phyloP scores from a whole-genome alignment of 1,284 basidiomycete genomes.

The Malassezia restricta region DNA sequence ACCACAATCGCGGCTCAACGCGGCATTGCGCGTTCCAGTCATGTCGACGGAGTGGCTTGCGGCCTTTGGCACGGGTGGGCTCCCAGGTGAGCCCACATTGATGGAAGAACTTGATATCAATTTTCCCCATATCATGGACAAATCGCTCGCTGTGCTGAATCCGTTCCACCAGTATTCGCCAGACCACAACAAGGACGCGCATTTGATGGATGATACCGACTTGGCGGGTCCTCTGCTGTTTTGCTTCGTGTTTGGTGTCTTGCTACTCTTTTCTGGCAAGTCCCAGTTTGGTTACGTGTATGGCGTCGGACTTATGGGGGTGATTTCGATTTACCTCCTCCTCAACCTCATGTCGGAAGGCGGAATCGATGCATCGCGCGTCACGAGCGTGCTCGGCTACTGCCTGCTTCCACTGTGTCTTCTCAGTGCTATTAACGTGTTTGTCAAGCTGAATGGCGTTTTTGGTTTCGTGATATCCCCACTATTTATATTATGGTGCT shows the following conservation, averaged over 20 bases:
- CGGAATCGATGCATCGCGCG: conserved; percentile 90
- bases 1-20: too few relatives aligned
- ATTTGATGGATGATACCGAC: conserved; percentile 99
- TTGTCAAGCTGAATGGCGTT: conserved; percentile 74
- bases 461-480: conserved; percentile 39
- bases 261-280: conserved; percentile 64
- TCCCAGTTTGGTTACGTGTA: conserved; percentile 99
- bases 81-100: conserved; percentile 41
- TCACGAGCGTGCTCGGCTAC: conserved; percentile 89
- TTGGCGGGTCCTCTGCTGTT: conserved; percentile 91
- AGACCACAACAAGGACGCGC: conserved; percentile 55
- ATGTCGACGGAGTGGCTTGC: conserved; percentile 15
- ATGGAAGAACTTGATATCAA: conserved; percentile 81
- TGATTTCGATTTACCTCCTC: conserved; percentile 82
- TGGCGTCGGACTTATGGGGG: conserved; percentile 87
- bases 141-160: conserved; percentile 89
- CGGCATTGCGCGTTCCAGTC: too few relatives aligned
- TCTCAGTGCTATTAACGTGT: conserved; percentile 78
- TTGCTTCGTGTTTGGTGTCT: conserved; percentile 59
- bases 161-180: conserved; percentile 61
- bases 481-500: conserved; percentile 44
- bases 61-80: conserved; percentile 44
- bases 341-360: conserved; percentile 94
- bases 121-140: conserved; percentile 83
- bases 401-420: conserved; percentile 94